Evolutionary conservation across 2,329 filamentous ascomycete genomes (phyloP).

Genomic region (Capronia coronata): DNA sequence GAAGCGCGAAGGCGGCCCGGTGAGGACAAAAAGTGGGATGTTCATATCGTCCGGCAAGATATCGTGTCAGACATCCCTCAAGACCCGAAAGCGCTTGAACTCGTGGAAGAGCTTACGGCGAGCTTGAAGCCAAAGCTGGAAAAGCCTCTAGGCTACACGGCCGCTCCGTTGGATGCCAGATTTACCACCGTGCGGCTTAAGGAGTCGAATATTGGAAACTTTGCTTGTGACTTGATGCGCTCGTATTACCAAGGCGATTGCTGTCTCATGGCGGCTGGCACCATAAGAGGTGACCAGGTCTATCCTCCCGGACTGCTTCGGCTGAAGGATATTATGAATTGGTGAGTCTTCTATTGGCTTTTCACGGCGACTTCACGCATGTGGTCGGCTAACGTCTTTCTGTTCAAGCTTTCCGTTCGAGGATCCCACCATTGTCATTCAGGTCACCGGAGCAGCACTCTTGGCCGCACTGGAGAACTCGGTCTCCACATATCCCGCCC

Average conservation of each 20-base stretch:
- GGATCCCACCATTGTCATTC: slow-evolving; percentile 75
- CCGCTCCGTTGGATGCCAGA: slow-evolving; percentile 72
- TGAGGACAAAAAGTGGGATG: slow-evolving; percentile 61
- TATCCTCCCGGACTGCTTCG: slow-evolving; percentile 73
- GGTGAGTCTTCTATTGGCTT: slow-evolving; percentile 32
- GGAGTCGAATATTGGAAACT: slow-evolving; percentile 84
- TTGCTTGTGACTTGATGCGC: slow-evolving; percentile 86
- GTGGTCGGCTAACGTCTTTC: slow-evolving; percentile 1
- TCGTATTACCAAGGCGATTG: slow-evolving; percentile 76
- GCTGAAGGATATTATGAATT: slow-evolving; percentile 76
- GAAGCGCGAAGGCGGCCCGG: slow-evolving; percentile 56
- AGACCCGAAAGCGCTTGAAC: slow-evolving; percentile 53
- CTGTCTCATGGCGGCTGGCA: slow-evolving; percentile 75
- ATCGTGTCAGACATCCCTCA: slow-evolving; percentile 62
- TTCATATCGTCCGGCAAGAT: slow-evolving; percentile 69
- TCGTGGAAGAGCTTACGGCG: slow-evolving; percentile 64
- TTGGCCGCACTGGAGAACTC: slow-evolving; percentile 78
- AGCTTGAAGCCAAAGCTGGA: slow-evolving; percentile 70
- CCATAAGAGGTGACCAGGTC: slow-evolving; percentile 80
- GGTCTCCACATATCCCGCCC: slow-evolving; percentile 70
- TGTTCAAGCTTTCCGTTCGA: slow-evolving; percentile 68
- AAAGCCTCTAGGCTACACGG: slow-evolving; percentile 76
- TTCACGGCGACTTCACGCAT: neutral
- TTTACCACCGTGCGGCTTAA: slow-evolving; percentile 72
- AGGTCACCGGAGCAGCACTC: slow-evolving; percentile 64